Conservation (phyloP, 2,329 filamentous ascomycete genomes). For the Talaromyces islandicus region DNA sequence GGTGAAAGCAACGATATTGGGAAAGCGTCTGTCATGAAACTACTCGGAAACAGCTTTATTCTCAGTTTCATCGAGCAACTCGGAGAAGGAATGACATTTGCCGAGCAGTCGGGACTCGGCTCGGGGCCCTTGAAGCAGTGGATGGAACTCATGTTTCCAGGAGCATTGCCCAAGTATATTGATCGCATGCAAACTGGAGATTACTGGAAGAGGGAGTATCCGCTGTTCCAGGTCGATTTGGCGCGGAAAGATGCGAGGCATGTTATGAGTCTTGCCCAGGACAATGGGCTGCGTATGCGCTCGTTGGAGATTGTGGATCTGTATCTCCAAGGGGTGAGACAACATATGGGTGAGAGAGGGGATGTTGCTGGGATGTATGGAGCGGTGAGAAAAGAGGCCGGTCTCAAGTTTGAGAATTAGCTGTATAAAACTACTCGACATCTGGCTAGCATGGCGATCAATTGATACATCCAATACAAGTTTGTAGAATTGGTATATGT, state of each 20-base stretch:
- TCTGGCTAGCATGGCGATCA: no score
- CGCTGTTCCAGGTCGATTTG: constrained; percentile 67
- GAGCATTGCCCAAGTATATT: constrained; percentile 68
- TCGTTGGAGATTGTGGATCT: constrained; percentile 62
- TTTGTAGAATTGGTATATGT: no score
- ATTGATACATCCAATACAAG: no score
- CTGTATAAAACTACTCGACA: neutral
- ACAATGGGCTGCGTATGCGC: constrained; percentile 56
- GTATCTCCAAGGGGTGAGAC: constrained; percentile 64
- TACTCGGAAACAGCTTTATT: constrained; percentile 83
- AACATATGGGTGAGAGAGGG: constrained; percentile 62
- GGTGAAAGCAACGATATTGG: constrained; percentile 56
- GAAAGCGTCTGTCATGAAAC: constrained; percentile 66
- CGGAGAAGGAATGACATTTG: constrained; percentile 69
- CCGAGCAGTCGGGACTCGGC: constrained; percentile 75
- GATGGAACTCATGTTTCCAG: constrained; percentile 68
- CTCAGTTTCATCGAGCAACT: constrained; percentile 75
- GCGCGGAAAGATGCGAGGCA: constrained; percentile 78
- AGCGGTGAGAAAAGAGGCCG: constrained; percentile 66
- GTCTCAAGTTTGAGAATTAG: constrained; percentile 40
- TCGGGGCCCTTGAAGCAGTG: constrained; percentile 64
- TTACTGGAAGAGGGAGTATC: constrained; percentile 68
- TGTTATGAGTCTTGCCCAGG: constrained; percentile 60
- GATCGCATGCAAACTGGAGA: constrained; percentile 68
- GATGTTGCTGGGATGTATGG: constrained; percentile 83